These are phyloP conservation scores for Lactarius hengduanensis DNA, from an alignment of 768 basidiomycete species.

Conservation along the genomic window DNA sequence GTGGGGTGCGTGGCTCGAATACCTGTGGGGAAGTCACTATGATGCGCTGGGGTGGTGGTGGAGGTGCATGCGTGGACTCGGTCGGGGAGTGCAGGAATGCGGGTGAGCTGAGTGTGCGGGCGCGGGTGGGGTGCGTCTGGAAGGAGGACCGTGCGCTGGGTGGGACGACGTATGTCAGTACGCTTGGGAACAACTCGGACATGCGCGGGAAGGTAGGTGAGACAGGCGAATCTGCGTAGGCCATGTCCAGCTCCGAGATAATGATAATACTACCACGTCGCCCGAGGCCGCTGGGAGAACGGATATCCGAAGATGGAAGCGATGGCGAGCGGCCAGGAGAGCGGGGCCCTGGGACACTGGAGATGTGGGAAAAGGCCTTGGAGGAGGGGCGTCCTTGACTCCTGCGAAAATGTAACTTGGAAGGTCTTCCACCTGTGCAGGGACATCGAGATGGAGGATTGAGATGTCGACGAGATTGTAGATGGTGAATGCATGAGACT, in stretches of 20 bases:
- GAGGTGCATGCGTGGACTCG: not conserved
- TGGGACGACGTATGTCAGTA: not conserved
- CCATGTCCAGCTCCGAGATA: constrained; percentile 15
- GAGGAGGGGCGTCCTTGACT: not conserved
- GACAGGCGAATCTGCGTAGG: not conserved
- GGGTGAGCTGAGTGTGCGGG: constrained; percentile 23
- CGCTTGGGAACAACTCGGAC: not conserved
- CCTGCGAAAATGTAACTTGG: constrained; percentile 1
- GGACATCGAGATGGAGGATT: constrained; percentile 4
- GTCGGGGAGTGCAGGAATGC: constrained; percentile 1
- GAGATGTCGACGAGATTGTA: constrained; percentile 18
- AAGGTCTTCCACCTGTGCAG: constrained; percentile 1
- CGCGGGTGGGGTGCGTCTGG: not conserved
- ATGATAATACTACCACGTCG: constrained; percentile 26
- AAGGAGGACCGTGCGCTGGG: not conserved
- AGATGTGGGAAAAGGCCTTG: constrained; percentile 10
- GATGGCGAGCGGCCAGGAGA: constrained; percentile 26
- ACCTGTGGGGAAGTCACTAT: not conserved
- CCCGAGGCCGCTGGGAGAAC: constrained; percentile 29
- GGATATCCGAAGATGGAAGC: constrained; percentile 28
- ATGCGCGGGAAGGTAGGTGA: not conserved
- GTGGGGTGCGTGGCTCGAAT: constrained; percentile 8
- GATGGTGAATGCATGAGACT: constrained; percentile 18
- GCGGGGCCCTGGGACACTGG: constrained; percentile 12
- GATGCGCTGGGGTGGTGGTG: not conserved